Percentiles rank a stretch among this genome's conserved stretches.
Evolutionary conservation across 202 grass and related monocot species (phyloP).

Genomic region (Cymbopogon flexuosus): DNA sequence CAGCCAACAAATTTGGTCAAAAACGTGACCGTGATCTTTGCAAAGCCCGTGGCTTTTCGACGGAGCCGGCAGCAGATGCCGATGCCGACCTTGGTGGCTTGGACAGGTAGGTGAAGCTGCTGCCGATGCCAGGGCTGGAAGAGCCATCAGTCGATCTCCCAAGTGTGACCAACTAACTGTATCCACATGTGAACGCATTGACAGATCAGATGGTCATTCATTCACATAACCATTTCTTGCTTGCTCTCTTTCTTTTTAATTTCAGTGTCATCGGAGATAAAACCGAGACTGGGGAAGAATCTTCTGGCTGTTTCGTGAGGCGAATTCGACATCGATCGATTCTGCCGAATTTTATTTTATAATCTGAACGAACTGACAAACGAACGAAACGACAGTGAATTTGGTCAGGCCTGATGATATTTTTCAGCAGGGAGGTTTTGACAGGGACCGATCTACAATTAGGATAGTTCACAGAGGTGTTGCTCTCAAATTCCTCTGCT

Average conservation of each 20-base stretch:
- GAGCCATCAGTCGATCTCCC: slow-evolving; percentile 25
- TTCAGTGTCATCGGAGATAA: not conserved
- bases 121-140: not conserved
- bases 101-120: not conserved
- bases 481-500: not conserved
- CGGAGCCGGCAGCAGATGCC: not conserved
- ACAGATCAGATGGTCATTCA: not conserved
- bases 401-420: not conserved
- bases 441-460: not conserved
- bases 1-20: not conserved
- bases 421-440: not conserved
- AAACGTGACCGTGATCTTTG: not conserved
- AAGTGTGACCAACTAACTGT: not conserved
- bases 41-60: not conserved
- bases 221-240: not conserved
- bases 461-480: rapidly evolving
- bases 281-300: not conserved
- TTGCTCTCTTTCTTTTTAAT: not conserved
- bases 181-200: slow-evolving; percentile 6
- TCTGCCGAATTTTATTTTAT: not conserved
- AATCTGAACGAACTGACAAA: not conserved
- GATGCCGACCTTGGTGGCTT: not conserved
- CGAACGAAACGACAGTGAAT: not conserved
- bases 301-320: not conserved
- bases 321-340: not conserved